Evolutionary conservation across 495 filamentous ascomycete genomes (phyloP).

Genomic region (Podospora pseudopauciseta): DNA sequence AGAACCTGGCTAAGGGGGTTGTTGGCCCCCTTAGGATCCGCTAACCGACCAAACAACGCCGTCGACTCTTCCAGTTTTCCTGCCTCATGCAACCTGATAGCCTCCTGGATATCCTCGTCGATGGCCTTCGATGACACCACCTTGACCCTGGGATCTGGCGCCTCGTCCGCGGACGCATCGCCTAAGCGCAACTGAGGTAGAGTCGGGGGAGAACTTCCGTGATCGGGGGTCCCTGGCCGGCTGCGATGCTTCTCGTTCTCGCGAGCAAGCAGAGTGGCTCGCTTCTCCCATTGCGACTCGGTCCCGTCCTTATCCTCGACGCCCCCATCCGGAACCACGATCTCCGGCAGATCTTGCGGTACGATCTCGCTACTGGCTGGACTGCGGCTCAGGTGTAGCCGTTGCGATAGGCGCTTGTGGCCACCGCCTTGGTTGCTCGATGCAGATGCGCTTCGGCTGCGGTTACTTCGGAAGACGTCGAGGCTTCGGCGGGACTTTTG

Average conservation of each 20-base stretch:
- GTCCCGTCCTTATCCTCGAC: conserved; percentile 41
- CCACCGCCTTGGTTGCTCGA: conserved; percentile 39
- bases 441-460: conserved; percentile 48
- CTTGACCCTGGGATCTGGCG: conserved; percentile 25
- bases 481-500: conserved; percentile 29
- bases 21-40: conserved; percentile 78
- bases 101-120: conserved; percentile 86
- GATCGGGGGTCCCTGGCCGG: conserved; percentile 34
- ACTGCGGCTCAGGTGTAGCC: conserved; percentile 61
- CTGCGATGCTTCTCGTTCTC: conserved; percentile 53
- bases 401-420: conserved; percentile 58
- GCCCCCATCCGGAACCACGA: conserved; percentile 48
- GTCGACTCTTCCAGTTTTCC: conserved; percentile 76
- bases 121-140: conserved; percentile 46
- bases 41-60: conserved; percentile 78
- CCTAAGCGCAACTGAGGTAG: conserved; percentile 27
- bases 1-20: conserved; percentile 95
- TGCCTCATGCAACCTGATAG: conserved; percentile 88
- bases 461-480: conserved; percentile 30
- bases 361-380: conserved; percentile 68
- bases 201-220: conserved; percentile 22
- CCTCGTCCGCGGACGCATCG: conserved; percentile 21
- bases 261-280: conserved; percentile 78
- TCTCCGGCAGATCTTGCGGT: conserved; percentile 73
- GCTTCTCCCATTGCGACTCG: conserved; percentile 72